These are phyloP conservation scores for Asparagopsis taxiformis DNA, from an alignment of 31 red algal species.

Conservation along the genomic window DNA sequence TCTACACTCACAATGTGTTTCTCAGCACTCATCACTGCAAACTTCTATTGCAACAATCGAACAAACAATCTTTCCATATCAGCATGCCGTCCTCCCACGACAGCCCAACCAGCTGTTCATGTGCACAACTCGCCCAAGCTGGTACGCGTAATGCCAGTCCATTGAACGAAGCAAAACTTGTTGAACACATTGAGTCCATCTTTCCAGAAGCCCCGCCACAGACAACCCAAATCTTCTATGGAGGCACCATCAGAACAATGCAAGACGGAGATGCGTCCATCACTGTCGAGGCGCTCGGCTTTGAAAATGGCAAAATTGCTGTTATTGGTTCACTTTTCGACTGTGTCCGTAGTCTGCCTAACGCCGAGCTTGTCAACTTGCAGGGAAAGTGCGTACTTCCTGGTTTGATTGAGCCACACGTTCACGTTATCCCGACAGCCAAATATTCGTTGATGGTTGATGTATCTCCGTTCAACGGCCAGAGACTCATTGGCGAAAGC, in stretches of 20 bases:
- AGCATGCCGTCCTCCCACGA: too few species aligned
- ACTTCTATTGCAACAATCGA: too few species aligned
- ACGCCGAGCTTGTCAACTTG: neutral
- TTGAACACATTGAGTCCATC: neutral
- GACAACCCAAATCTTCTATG: neutral
- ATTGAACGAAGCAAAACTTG: neutral
- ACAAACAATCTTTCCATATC: too few species aligned
- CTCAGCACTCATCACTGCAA: too few species aligned
- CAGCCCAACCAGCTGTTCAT: too few species aligned
- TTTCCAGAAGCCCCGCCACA: neutral
- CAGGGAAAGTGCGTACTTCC: neutral
- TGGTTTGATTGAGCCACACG: neutral
- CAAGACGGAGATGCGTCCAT: neutral
- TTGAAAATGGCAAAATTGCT: neutral
- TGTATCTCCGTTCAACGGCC: neutral
- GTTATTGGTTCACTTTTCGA: neutral
- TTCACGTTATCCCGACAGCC: neutral
- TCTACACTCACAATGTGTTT: too few species aligned
- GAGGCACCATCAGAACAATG: neutral
- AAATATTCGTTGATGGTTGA: neutral
- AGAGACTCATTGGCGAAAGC: neutral
- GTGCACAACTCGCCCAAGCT: neutral
- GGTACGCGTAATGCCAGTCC: neutral
- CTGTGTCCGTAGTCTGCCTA: neutral
- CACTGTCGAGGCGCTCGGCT: neutral